These are phyloP conservation scores for Articulospora tetracladia DNA, from an alignment of 495 filamentous ascomycete genomes.

Conservation along the genomic window DNA sequence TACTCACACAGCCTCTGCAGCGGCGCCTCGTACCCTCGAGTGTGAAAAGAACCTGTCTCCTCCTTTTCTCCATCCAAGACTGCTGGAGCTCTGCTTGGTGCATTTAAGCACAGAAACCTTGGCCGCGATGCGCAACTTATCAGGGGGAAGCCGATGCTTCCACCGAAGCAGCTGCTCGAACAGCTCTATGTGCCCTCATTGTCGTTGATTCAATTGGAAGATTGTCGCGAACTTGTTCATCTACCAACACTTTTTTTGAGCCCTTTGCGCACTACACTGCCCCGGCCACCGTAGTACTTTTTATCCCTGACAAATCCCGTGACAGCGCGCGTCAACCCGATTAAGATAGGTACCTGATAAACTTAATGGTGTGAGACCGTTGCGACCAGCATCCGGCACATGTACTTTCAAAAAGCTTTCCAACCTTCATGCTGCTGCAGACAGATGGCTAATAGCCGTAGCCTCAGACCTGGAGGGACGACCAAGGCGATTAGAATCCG, in stretches of 20 bases:
- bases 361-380: too few species aligned
- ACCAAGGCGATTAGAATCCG: not conserved
- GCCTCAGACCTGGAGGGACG: not conserved
- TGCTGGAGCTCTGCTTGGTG: conserved; percentile 21
- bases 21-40: conserved; percentile 31
- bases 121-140: conserved; percentile 13
- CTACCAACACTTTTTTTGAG: conserved; percentile 9
- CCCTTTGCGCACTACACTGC: not conserved
- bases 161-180: conserved; percentile 19
- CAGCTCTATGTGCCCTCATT: conserved; percentile 31
- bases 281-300: not conserved
- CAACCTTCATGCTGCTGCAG: too few species aligned
- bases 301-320: not conserved
- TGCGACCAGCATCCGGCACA: too few species aligned
- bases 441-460: not conserved
- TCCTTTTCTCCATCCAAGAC: conserved; percentile 21
- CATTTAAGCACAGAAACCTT: conserved; percentile 21
- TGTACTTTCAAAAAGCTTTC: too few species aligned
- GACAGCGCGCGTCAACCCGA: not conserved
- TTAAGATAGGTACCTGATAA: too few species aligned
- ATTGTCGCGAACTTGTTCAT: conserved; percentile 1
- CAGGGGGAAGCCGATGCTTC: conserved; percentile 15
- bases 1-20: conserved; percentile 43
- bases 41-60: conserved; percentile 26
- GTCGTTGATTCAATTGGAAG: conserved; percentile 12